These are phyloP conservation scores for Pyropia haitanensis DNA, from an alignment of 23 red algal genomes.

Conservation along the genomic window DNA sequence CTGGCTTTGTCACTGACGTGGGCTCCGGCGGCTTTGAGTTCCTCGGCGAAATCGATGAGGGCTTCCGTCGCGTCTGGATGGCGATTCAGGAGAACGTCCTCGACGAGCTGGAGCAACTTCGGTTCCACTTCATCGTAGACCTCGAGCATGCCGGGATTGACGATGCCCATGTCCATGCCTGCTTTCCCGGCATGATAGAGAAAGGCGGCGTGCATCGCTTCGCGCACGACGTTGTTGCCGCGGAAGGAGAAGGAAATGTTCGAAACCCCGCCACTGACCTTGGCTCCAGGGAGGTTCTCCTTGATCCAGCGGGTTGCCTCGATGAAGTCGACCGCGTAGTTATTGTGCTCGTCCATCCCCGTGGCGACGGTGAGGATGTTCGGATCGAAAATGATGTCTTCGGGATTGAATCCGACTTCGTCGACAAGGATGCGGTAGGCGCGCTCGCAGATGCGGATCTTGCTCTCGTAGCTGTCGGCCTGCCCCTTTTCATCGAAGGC, in stretches of 20 bases:
- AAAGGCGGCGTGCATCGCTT: conserved; percentile 71
- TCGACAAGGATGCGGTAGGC: conserved; percentile 60
- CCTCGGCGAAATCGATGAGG: conserved; percentile 52
- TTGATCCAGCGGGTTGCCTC: conserved; percentile 30
- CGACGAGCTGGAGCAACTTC: conserved; percentile 39
- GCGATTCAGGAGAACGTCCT: conserved; percentile 59
- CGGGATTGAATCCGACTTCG: conserved; percentile 41
- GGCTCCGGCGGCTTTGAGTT: neutral
- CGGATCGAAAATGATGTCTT: conserved; percentile 73
- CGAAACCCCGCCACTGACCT: conserved; percentile 53
- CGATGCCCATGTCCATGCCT: conserved; percentile 73
- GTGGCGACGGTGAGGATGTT: conserved; percentile 74
- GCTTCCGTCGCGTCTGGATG: conserved; percentile 32
- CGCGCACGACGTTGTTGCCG: conserved; percentile 55
- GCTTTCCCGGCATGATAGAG: conserved; percentile 32
- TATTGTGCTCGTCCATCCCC: conserved; percentile 79
- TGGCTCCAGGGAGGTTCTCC: conserved; percentile 33
- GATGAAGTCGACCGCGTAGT: conserved; percentile 64
- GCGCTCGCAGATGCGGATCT: conserved; percentile 40
- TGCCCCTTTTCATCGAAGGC: conserved; percentile 70
- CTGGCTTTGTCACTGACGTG: conserved; percentile 49
- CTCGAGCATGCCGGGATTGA: conserved; percentile 57
- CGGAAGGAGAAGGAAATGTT: conserved; percentile 79
- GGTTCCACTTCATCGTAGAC: conserved; percentile 44
- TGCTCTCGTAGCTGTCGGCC: conserved; percentile 39